phyloP scores from a whole-genome alignment of 768 basidiomycete species.

The Cystofilobasidium bisporidii region DNA sequence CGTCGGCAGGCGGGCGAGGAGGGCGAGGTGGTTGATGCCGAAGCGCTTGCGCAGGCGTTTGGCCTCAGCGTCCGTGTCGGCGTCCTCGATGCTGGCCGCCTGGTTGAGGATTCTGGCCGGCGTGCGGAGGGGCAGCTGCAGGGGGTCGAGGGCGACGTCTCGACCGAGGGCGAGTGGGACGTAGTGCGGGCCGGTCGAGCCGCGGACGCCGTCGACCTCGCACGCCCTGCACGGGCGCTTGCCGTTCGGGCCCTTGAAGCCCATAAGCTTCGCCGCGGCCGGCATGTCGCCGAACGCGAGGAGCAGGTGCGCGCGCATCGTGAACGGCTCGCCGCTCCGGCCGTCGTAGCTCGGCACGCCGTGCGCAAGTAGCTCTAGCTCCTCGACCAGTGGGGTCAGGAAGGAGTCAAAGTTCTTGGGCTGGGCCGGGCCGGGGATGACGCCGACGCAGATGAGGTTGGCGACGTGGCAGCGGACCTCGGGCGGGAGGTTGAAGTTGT shows the following conservation, averaged over 20 bases:
- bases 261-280: conserved; percentile 38
- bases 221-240: conserved; percentile 42
- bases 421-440: conserved; percentile 47
- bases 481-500: conserved; percentile 46
- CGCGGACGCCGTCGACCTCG: conserved; percentile 38
- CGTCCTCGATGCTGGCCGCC: conserved; percentile 6
- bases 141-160: conserved; percentile 29
- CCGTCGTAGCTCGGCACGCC: conserved; percentile 43
- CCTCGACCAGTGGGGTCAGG: conserved; percentile 40
- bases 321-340: conserved; percentile 14
- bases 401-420: conserved; percentile 45
- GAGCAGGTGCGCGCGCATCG: conserved; percentile 38
- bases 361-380: conserved; percentile 39
- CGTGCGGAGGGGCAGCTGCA: conserved; percentile 26
- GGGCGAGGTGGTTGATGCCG: conserved; percentile 41
- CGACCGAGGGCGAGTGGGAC: conserved; percentile 32
- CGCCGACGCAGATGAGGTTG: conserved; percentile 42
- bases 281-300: conserved; percentile 40
- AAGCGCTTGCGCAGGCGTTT: conserved; percentile 35
- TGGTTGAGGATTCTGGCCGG: too few species aligned
- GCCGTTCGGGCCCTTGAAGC: conserved; percentile 46
- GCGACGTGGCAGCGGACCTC: conserved; percentile 40
- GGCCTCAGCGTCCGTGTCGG: conserved; percentile 30
- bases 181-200: conserved; percentile 33
- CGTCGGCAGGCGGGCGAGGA: conserved; percentile 36